phyloP scores from a whole-genome alignment of 2,329 filamentous ascomycete species.

The Macroventuria anomochaeta region DNA sequence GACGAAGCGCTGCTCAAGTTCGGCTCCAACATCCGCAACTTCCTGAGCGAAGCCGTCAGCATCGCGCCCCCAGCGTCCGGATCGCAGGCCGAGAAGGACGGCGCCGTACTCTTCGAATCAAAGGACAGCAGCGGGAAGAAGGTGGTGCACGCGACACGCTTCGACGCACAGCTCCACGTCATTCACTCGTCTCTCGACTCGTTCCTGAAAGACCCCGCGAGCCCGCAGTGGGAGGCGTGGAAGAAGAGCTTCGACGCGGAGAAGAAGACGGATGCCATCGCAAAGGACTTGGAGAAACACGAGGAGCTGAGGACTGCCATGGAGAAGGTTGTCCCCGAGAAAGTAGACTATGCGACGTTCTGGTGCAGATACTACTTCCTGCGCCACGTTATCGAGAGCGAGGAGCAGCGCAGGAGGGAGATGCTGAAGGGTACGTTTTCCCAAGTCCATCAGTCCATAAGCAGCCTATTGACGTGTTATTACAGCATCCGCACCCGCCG shows the following conservation, averaged over 20 bases:
- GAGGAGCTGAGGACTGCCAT: slow-evolving; percentile 84
- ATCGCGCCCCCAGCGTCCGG: slow-evolving; percentile 73
- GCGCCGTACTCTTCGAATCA: slow-evolving; percentile 84
- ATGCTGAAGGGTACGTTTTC: slow-evolving; percentile 83
- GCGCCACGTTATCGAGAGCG: slow-evolving; percentile 88
- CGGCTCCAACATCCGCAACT: slow-evolving; percentile 86
- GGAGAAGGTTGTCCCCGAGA: slow-evolving; percentile 94
- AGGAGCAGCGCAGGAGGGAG: slow-evolving; percentile 86
- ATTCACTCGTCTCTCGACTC: slow-evolving; percentile 84
- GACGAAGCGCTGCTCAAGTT: slow-evolving; percentile 94
- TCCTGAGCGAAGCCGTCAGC: slow-evolving; percentile 86
- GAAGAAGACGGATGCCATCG: slow-evolving; percentile 82
- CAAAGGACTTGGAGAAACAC: slow-evolving; percentile 82
- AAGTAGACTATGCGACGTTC: slow-evolving; percentile 86
- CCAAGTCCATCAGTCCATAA: too few relatives aligned
- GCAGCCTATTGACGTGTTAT: too few relatives aligned
- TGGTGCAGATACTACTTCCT: slow-evolving; percentile 97
- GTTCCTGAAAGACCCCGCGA: slow-evolving; percentile 81
- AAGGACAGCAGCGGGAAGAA: slow-evolving; percentile 89
- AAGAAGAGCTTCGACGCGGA: slow-evolving; percentile 77
- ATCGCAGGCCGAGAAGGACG: slow-evolving; percentile 54
- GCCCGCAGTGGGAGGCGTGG: slow-evolving; percentile 77
- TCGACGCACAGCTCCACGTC: slow-evolving; percentile 94
- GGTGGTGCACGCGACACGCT: slow-evolving; percentile 91
- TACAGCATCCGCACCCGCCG: slow-evolving; percentile 66